Conservation (phyloP, 495 filamentous ascomycete species). For the Astrothelium macrocarpum region DNA sequence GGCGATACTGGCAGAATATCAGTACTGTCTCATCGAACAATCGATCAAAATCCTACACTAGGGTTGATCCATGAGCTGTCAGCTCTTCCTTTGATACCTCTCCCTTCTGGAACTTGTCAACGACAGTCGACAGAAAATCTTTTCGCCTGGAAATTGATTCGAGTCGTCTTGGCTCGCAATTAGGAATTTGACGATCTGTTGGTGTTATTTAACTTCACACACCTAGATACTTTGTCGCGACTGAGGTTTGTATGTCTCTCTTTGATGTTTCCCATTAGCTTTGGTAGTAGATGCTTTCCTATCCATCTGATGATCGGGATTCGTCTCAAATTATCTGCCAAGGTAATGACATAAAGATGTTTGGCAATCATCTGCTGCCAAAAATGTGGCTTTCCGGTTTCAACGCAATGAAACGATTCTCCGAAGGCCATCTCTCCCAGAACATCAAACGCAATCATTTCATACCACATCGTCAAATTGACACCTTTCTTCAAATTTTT, state of each 20-base stretch:
- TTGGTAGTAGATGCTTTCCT: background rate
- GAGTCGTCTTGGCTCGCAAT: no score
- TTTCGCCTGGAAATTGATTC: background rate
- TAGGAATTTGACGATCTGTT: no score
- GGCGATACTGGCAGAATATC: constrained; percentile 15
- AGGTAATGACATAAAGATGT: background rate
- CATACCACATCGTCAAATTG: constrained; percentile 17
- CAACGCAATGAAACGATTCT: constrained; percentile 22
- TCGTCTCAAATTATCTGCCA: background rate
- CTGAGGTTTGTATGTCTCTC: background rate
- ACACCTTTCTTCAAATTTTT: constrained; percentile 19
- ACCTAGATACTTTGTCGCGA: background rate
- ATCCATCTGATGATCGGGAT: background rate
- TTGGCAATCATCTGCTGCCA: background rate
- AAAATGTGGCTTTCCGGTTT: constrained; percentile 6
- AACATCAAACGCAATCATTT: constrained; percentile 26
- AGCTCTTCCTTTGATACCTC: constrained; percentile 8
- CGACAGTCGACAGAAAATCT: background rate
- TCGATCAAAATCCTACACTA: background rate
- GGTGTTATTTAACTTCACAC: no score
- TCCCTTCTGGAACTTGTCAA: background rate
- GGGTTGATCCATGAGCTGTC: constrained; percentile 9
- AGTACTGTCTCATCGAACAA: background rate
- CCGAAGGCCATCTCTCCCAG: constrained; percentile 33
- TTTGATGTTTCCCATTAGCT: background rate